These are phyloP conservation scores for Pestalotiopsis sp. DNA, from an alignment of 2,329 filamentous ascomycete species.

Conservation along the genomic window DNA sequence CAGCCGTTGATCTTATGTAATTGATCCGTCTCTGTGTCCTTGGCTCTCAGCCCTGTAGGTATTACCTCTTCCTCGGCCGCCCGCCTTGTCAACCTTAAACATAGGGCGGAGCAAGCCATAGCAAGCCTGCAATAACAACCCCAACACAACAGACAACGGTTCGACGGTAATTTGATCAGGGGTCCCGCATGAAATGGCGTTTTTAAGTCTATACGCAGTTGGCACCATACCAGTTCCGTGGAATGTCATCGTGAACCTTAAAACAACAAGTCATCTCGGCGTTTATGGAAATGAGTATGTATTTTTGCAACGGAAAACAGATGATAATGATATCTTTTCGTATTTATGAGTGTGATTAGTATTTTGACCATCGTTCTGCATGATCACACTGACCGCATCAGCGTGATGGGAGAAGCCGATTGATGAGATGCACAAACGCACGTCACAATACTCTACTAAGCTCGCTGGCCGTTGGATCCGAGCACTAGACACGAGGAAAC, in stretches of 20 bases:
- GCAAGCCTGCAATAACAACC: not conserved
- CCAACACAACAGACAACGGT: not conserved
- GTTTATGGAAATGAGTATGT: not conserved
- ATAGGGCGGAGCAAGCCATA: not conserved
- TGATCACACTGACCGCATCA: not conserved
- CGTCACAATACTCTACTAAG: not conserved
- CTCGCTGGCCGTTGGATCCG: not conserved
- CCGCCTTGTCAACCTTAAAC: not conserved
- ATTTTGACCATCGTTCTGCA: not conserved
- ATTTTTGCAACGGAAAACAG: not conserved
- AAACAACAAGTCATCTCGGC: not conserved
- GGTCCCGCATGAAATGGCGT: not conserved
- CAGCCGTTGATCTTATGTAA: not conserved
- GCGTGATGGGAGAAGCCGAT: not conserved
- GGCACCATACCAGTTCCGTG: not conserved
- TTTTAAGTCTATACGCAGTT: not conserved
- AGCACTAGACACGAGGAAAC: not conserved
- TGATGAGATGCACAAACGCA: not conserved
- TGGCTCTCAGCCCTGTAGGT: not conserved
- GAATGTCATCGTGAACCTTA: not conserved
- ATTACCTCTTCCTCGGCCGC: not conserved
- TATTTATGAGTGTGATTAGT: not conserved
- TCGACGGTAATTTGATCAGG: not conserved
- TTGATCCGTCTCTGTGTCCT: not conserved
- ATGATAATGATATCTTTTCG: not conserved